Percentiles rank a stretch among this genome's conserved stretches.
These are phyloP conservation scores for Simmondsia chinensis DNA, from an alignment of 148 eudicot genomes.

Conservation along the genomic window DNA sequence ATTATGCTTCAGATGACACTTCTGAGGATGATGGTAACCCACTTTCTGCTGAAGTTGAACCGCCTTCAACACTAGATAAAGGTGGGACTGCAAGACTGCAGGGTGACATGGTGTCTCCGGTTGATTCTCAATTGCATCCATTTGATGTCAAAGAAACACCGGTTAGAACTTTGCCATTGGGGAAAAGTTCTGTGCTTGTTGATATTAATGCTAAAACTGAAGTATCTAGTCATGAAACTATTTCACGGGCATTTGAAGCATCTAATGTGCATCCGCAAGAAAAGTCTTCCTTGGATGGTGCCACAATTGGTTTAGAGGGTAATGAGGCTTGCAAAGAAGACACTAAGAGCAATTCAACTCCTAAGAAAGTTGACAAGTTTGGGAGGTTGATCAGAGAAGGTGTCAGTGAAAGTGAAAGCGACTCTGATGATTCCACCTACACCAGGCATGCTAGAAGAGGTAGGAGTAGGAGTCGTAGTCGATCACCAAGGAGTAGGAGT, in stretches of 20 bases:
- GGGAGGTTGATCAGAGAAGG: constrained; percentile 77
- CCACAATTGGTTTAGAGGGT: constrained; percentile 14
- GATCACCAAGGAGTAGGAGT: constrained; percentile 60
- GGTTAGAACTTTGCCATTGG: constrained; percentile 3
- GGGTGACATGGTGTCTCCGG: constrained; percentile 12
- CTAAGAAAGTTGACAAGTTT: constrained; percentile 70
- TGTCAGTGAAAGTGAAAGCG: constrained; percentile 76
- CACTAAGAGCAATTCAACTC: constrained; percentile 14
- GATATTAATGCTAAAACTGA: constrained; percentile 15
- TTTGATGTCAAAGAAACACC: constrained; percentile 8
- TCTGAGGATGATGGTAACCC: constrained; percentile 35
- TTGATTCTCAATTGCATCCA: constrained; percentile 8
- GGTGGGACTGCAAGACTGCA: constrained; percentile 9
- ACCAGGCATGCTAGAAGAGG: constrained; percentile 49
- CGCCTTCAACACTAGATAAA: constrained; percentile 19
- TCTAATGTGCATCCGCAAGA: constrained; percentile 5
- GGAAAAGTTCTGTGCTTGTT: constrained; percentile 9
- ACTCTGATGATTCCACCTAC: constrained; percentile 45
- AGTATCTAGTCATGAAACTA: constrained; percentile 13
- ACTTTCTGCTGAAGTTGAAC: constrained; percentile 21
- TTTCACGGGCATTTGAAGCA: no score
- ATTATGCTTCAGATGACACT: constrained; percentile 64
- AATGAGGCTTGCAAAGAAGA: constrained; percentile 23
- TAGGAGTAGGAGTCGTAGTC: constrained; percentile 59
- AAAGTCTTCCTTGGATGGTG: constrained; percentile 19